Percentiles rank a stretch among this genome's conserved stretches.
These are phyloP conservation scores for Apiospora malaysiana DNA, from an alignment of 2,329 filamentous ascomycete species.

Conservation along the genomic window DNA sequence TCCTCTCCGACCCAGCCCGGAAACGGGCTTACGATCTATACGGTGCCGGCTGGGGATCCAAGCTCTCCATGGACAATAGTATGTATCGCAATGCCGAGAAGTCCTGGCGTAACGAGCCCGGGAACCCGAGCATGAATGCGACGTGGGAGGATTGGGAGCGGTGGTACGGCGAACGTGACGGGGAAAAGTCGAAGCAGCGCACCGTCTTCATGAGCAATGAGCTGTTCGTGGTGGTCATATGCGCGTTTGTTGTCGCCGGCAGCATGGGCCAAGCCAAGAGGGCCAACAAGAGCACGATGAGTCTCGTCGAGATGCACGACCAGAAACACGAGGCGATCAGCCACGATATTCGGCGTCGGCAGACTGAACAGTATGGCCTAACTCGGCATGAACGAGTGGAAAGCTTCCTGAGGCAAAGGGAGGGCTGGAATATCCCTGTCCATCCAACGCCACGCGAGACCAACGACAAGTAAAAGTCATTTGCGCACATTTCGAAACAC, in stretches of 20 bases:
- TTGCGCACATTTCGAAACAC: background rate
- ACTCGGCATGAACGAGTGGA: constrained; percentile 72
- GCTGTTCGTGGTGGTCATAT: constrained; percentile 75
- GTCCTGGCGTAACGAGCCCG: constrained; percentile 55
- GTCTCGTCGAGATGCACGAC: constrained; percentile 70
- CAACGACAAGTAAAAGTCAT: background rate
- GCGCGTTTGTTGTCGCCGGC: constrained; percentile 71
- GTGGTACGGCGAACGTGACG: constrained; percentile 67
- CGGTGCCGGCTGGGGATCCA: constrained; percentile 45
- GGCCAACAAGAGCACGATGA: constrained; percentile 66
- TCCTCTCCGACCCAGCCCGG: constrained; percentile 82
- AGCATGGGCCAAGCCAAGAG: constrained; percentile 75
- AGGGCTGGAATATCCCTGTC: constrained; percentile 45
- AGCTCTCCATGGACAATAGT: constrained; percentile 54
- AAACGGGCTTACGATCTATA: constrained; percentile 52
- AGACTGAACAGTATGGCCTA: constrained; percentile 57
- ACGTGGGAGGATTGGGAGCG: constrained; percentile 98
- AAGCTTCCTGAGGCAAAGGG: constrained; percentile 76
- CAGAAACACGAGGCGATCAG: constrained; percentile 71
- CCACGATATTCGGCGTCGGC: constrained; percentile 60
- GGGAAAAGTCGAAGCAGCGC: constrained; percentile 52
- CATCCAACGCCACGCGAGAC: background rate
- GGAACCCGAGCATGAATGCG: constrained; percentile 70
- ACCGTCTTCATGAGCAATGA: constrained; percentile 77
- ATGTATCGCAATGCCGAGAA: constrained; percentile 47